These are phyloP conservation scores for Sungouiella blattae DNA, from an alignment of 805 yeast species.

Conservation along the genomic window DNA sequence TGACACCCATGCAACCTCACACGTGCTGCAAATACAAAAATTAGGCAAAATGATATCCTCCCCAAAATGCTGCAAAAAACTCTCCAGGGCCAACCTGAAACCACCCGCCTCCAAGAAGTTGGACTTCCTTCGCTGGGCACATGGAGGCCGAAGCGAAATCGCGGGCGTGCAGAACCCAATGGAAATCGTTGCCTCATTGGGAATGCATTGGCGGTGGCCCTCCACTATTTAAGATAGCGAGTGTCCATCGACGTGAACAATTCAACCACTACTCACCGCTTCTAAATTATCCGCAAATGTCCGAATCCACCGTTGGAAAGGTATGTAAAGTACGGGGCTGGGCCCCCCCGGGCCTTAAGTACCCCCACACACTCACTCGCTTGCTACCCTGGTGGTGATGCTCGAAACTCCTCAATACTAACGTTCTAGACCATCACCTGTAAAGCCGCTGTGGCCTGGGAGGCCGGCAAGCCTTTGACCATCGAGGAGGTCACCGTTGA, in stretches of 20 bases:
- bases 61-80: too few relatives aligned
- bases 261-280: background rate
- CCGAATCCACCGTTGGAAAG: slow-evolving; percentile 24
- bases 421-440: slow-evolving; percentile 65
- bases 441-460: slow-evolving; percentile 98
- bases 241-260: too few relatives aligned
- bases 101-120: too few relatives aligned
- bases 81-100: too few relatives aligned
- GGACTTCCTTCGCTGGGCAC: too few relatives aligned
- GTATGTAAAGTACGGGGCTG: slow-evolving; percentile 21
- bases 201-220: background rate
- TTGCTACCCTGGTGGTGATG: slow-evolving; percentile 1
- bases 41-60: too few relatives aligned
- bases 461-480: slow-evolving; percentile 76
- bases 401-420: slow-evolving; percentile 3
- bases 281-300: slow-evolving; percentile 3
- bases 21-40: too few relatives aligned
- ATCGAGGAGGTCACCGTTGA: slow-evolving; percentile 87
- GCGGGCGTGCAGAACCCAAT: background rate
- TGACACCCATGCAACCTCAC: too few relatives aligned
- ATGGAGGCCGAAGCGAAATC: too few relatives aligned
- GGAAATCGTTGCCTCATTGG: background rate
- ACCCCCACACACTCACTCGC: too few relatives aligned
- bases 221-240: background rate
- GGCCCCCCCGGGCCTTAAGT: too few relatives aligned